Conservation (phyloP, 768 basidiomycete species). For the Kwoniella bestiolae region DNA sequence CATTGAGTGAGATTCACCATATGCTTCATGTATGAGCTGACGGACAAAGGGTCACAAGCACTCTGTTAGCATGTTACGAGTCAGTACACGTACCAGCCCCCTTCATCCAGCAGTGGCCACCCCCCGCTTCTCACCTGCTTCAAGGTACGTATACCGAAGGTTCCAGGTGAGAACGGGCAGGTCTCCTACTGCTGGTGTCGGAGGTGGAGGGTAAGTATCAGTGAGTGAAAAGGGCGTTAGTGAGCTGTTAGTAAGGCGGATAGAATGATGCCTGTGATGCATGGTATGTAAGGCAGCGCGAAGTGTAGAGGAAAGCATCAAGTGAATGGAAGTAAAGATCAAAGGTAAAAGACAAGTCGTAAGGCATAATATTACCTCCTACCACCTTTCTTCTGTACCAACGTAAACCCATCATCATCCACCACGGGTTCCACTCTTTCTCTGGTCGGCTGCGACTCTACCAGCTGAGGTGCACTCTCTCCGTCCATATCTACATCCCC, state of each 20-base stretch:
- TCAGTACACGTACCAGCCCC: not conserved
- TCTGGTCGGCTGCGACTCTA: constrained; percentile 57
- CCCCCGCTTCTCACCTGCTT: constrained; percentile 11
- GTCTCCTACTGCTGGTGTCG: not conserved
- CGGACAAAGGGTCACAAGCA: not conserved
- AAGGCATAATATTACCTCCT: constrained; percentile 17
- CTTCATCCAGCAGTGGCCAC: constrained; percentile 3
- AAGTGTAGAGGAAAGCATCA: too few species aligned
- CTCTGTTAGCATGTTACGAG: not conserved
- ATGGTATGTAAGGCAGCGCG: not conserved
- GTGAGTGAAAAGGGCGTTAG: not conserved
- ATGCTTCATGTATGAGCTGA: too few species aligned
- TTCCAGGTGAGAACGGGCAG: constrained; percentile 5
- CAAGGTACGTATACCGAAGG: not conserved
- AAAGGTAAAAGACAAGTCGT: not conserved
- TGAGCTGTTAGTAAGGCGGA: not conserved
- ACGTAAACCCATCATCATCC: constrained; percentile 90
- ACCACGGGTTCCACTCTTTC: constrained; percentile 70
- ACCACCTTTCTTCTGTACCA: constrained; percentile 63
- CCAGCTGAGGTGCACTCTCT: constrained; percentile 62
- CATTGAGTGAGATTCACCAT: too few species aligned
- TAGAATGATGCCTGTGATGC: not conserved
- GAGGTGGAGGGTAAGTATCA: not conserved
- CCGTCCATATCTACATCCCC: constrained; percentile 58
- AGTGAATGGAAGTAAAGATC: not conserved